Base-by-base conservation (phyloP, 2,329 filamentous ascomycete genomes). In the Ophiostoma tasmaniense region DNA sequence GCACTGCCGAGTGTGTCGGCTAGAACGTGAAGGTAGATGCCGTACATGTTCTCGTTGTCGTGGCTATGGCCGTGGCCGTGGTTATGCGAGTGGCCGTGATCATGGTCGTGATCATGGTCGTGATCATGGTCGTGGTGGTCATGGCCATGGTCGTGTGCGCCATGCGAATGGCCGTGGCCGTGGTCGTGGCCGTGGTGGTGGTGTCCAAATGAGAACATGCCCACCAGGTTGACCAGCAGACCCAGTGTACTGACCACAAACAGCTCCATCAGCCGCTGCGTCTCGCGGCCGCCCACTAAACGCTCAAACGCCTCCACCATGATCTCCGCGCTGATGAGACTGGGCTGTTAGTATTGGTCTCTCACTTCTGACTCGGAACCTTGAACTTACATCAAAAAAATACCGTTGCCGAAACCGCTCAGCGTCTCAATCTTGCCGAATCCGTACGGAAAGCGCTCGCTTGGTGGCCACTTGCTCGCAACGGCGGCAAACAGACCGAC, bases 381-480 rank as follows among this genome's bases (percentile, higher is more conserved):
- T 4, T 8, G 35, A 7, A 75, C 88, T 77, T 79, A 93, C 90
- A 99, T 90, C 65, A 99, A 81, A 74, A 99, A 94, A 35, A 99
- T 90, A 8, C 95, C 95, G 75, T 99, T 99, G 73, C 92, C 95
- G 77, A 99, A 97, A 0, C 95, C 95, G 70, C 94, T 96, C 69
- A 99, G 81, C 0, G 93, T 97, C 79, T 99, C 95, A 69, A 99
- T 92, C 79, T 98, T 99, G 70, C 94, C 93, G 77, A 97, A 95
- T 0, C 95, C 95, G 76, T 97, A 98, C 0, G 95, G 95, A 74
- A 97, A 98, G 25, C 89, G 85, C 70, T 90, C 84, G 76, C 90
- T 97, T 0, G 93, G 90, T 1, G 93, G 93, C 93, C 95, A 97
- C 79, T 98, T 98, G 79, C 92, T 95, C 82, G 97, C 92, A 6